These are phyloP conservation scores for Penicillium arizonense DNA, from an alignment of 495 filamentous ascomycete species.

Conservation along the genomic window DNA sequence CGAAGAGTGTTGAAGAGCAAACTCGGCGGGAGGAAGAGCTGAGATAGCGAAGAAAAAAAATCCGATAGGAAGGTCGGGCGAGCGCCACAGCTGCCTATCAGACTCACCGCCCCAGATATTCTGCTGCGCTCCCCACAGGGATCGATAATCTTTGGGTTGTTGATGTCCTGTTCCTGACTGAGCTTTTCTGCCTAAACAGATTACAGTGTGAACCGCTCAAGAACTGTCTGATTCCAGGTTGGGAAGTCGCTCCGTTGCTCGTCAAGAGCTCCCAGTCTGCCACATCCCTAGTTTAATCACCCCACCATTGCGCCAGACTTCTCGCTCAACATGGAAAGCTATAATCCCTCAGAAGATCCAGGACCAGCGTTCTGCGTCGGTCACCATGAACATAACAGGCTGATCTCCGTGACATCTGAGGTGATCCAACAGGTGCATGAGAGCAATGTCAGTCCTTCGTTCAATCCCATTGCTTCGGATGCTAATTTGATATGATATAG, in stretches of 20 bases:
- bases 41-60: constrained; percentile 26
- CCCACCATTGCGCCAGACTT: constrained; percentile 7
- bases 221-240: background rate
- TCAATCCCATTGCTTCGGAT: background rate
- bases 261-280: background rate
- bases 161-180: constrained; percentile 2
- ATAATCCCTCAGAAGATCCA: constrained; percentile 50
- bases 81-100: constrained; percentile 33
- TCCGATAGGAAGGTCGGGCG: constrained; percentile 36
- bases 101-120: constrained; percentile 32
- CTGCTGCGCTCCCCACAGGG: constrained; percentile 31
- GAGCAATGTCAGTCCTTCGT: constrained; percentile 40
- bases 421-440: constrained; percentile 68
- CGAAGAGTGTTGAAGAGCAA: constrained; percentile 13
- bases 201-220: background rate
- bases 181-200: background rate
- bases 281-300: constrained; percentile 11
- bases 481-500: constrained; percentile 42
- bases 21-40: constrained; percentile 1
- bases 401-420: constrained; percentile 56
- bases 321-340: constrained; percentile 39
- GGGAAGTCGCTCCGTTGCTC: background rate
- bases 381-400: constrained; percentile 73
- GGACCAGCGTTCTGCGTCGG: constrained; percentile 73
- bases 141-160: constrained; percentile 17